Percentiles rank a stretch among this genome's conserved stretches.
Conservation (phyloP, 805 yeast genomes). For the Wickerhamomyces strasburgensis region DNA sequence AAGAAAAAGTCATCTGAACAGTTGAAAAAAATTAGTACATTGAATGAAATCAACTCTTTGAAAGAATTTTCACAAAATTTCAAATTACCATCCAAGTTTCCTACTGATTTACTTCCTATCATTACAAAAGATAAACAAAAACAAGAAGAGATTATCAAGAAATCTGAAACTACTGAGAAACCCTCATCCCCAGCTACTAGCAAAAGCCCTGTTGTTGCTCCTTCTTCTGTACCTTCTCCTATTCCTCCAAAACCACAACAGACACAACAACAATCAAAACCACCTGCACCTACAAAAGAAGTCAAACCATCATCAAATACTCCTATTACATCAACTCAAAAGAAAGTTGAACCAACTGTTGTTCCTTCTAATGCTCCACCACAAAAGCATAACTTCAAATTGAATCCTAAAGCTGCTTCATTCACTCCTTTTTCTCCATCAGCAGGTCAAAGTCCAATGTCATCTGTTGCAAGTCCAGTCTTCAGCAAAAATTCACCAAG, state of each 20-base stretch:
- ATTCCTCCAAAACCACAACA: neutral
- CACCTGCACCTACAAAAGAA: neutral
- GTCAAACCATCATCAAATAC: conserved; percentile 4
- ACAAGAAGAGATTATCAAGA: conserved; percentile 52
- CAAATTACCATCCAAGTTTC: conserved; percentile 56
- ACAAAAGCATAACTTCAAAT: conserved; percentile 39
- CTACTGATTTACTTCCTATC: conserved; percentile 57
- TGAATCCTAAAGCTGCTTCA: conserved; percentile 64
- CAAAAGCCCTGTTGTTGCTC: conserved; percentile 1
- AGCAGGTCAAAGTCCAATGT: conserved; percentile 10
- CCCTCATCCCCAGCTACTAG: conserved; percentile 22
- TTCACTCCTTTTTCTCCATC: conserved; percentile 44
- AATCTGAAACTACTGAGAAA: conserved; percentile 13
- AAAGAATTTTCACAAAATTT: conserved; percentile 78
- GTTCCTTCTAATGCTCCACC: conserved; percentile 1
- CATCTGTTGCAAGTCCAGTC: conserved; percentile 16
- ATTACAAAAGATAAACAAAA: conserved; percentile 62
- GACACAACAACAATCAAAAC: neutral
- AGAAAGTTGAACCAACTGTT: no score
- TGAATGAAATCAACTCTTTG: conserved; percentile 63
- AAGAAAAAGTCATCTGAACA: conserved; percentile 8
- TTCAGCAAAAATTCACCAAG: conserved; percentile 23
- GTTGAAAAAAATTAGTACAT: conserved; percentile 39
- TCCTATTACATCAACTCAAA: conserved; percentile 6
- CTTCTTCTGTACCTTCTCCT: no score